Evolutionary conservation across 768 basidiomycete species (phyloP).

Genomic region (Zangia roseola): DNA sequence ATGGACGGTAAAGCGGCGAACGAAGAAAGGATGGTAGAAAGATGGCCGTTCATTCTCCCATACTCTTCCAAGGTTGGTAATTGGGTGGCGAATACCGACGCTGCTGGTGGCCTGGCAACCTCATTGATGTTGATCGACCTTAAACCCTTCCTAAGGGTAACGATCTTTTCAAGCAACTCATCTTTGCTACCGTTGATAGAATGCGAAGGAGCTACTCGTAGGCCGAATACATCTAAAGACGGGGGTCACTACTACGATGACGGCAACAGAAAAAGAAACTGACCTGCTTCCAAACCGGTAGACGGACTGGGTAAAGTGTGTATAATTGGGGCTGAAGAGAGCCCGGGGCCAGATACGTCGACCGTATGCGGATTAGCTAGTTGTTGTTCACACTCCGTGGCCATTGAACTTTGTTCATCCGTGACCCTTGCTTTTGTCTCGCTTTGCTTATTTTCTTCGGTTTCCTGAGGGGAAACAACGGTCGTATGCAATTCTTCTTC

Average conservation of each 20-base stretch:
- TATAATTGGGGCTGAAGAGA: neutral
- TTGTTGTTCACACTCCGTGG: neutral
- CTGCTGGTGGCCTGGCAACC: conserved; percentile 41
- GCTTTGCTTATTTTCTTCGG: neutral
- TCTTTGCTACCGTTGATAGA: conserved; percentile 39
- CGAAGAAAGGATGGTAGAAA: conserved; percentile 46
- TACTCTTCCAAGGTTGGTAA: conserved; percentile 55
- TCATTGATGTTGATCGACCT: conserved; percentile 61
- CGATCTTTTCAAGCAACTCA: conserved; percentile 49
- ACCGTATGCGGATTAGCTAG: neutral
- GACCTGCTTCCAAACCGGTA: conserved; percentile 25
- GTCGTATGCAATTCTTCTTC: conserved; percentile 1
- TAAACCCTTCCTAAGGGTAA: conserved; percentile 56
- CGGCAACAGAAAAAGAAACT: conserved; percentile 1
- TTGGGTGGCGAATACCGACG: conserved; percentile 33
- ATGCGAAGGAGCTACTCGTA: conserved; percentile 37
- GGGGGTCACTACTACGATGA: conserved; percentile 4
- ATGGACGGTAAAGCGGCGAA: conserved; percentile 46
- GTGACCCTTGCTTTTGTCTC: neutral
- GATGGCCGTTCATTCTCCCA: conserved; percentile 44
- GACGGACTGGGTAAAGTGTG: neutral
- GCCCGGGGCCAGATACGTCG: neutral
- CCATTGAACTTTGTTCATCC: neutral
- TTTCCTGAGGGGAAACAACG: neutral
- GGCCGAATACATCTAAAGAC: conserved; percentile 58